phyloP scores from a whole-genome alignment of 2,329 filamentous ascomycete genomes.

The Colletotrichum melonis region DNA sequence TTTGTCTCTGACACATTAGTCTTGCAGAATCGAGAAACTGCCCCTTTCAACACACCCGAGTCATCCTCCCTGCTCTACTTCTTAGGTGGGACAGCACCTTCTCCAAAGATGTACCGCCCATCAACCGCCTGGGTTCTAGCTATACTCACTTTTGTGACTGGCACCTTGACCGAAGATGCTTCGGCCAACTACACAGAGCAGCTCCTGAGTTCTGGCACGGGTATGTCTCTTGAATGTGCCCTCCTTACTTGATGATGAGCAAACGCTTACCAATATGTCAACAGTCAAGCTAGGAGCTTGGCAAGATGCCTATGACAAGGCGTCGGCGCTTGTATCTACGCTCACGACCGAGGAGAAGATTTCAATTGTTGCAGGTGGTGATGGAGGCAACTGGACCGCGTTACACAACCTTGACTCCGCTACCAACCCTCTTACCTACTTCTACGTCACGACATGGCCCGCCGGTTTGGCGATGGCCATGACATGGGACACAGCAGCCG shows the following conservation, averaged over 20 bases:
- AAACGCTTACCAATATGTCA: background rate
- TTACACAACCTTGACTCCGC: conserved; percentile 36
- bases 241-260: background rate
- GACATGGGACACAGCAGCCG: conserved; percentile 76
- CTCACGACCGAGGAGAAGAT: conserved; percentile 76
- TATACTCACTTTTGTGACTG: conserved; percentile 30
- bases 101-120: background rate
- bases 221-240: conserved; percentile 8
- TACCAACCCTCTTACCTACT: conserved; percentile 39
- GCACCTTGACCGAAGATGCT: conserved; percentile 29
- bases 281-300: conserved; percentile 52
- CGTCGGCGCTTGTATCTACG: conserved; percentile 65
- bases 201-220: conserved; percentile 36
- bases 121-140: conserved; percentile 10
- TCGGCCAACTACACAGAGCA: conserved; percentile 38
- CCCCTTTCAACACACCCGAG: too few species aligned
- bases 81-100: background rate
- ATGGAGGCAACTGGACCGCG: conserved; percentile 39
- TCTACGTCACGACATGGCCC: conserved; percentile 52
- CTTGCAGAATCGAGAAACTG: too few species aligned
- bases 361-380: conserved; percentile 53
- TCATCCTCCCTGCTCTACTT: background rate
- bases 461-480: conserved; percentile 78
- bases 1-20: background rate
- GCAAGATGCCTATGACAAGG: conserved; percentile 69